Percentiles rank a stretch among this genome's conserved stretches.
Evolutionary conservation across 176 grass and related monocot species (phyloP).

Genomic region (Hordeum vulgare): MorexV3_pseudomolecules_assembly NC_058522.1:496640781-496641280

Average conservation of each 20-base stretch:
- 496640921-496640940: neutral
- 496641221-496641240: neutral
- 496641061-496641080: neutral
- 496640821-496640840: neutral
- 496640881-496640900: neutral
- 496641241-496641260: neutral
- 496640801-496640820: neutral
- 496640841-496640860: neutral
- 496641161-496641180: neutral
- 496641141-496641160: neutral
- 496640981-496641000: neutral
- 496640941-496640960: neutral
- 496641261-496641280: neutral
- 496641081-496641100: neutral
- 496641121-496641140: neutral
- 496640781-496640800: neutral
- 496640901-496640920: neutral
- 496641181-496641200: neutral
- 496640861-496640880: neutral
- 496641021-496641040: neutral
- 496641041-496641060: neutral
- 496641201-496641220: neutral
- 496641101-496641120: neutral
- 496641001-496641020: neutral
- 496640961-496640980: neutral